These are phyloP conservation scores for Comarum palustre DNA, from an alignment of 306 rosid genomes.

Conservation along the genomic window DNA sequence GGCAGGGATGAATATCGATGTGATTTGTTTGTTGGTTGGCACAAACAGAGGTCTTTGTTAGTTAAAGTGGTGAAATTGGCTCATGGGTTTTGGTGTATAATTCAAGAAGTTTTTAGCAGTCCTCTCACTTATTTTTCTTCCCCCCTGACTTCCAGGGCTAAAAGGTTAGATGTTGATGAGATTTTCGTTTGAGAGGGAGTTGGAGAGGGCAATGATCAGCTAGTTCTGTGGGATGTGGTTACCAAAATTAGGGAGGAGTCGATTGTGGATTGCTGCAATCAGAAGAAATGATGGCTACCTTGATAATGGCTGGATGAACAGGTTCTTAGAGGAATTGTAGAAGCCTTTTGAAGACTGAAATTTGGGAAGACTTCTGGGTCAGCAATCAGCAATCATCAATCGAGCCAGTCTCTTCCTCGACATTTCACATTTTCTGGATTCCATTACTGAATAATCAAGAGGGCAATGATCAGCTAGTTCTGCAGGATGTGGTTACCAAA, in stretches of 20 bases:
- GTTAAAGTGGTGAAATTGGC: not conserved
- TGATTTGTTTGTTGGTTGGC: not conserved
- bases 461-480: no score
- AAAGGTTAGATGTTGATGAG: not conserved
- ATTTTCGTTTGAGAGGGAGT: not conserved
- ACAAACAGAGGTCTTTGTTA: not conserved
- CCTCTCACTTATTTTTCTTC: not conserved
- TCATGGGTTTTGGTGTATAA: not conserved
- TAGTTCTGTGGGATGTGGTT: not conserved
- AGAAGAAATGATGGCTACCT: not conserved
- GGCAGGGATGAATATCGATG: not conserved
- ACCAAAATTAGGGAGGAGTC: not conserved
- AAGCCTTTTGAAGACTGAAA: not conserved
- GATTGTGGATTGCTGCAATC: not conserved
- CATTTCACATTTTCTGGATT: not conserved
- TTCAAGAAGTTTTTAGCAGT: not conserved
- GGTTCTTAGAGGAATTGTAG: not conserved
- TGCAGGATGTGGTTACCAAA: no score
- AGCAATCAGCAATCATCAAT: not conserved
- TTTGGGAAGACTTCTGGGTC: not conserved
- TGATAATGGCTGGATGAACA: not conserved
- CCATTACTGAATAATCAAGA: no score
- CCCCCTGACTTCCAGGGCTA: not conserved
- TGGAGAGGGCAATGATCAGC: not conserved
- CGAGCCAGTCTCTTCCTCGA: not conserved